Conservation (phyloP, 2,329 filamentous ascomycete genomes). For the Byssoonygena ceratinophila region DNA sequence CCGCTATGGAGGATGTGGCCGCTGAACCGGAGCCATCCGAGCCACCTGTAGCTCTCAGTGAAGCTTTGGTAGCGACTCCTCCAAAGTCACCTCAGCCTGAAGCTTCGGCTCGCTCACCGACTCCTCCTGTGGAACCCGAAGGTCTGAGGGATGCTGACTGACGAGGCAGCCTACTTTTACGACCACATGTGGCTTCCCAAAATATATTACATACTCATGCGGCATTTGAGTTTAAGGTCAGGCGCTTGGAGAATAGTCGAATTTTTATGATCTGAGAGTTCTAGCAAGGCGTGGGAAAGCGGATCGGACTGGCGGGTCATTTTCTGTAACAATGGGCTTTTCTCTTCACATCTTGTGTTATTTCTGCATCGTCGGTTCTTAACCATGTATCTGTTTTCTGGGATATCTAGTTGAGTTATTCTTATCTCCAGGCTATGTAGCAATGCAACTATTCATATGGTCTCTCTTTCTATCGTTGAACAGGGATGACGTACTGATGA, state of each 20-base stretch:
- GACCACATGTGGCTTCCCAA: background rate
- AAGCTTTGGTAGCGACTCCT: conserved; percentile 17
- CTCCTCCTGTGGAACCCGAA: conserved; percentile 1
- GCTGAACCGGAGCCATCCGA: conserved; percentile 13
- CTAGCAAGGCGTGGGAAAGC: conserved; percentile 12
- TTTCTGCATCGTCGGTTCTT: background rate
- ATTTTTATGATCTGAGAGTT: conserved; percentile 10
- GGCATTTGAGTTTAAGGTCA: background rate
- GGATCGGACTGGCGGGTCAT: conserved; percentile 1
- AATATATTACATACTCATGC: background rate
- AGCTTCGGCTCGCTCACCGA: conserved; percentile 3
- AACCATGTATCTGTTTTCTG: background rate
- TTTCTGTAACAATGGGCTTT: background rate
- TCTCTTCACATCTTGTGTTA: conserved; percentile 2
- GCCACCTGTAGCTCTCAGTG: conserved; percentile 19
- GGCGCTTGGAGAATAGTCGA: conserved; percentile 8
- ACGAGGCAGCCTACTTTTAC: background rate
- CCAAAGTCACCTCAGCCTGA: conserved; percentile 20
- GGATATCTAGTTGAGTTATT: background rate
- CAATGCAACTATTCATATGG: background rate
- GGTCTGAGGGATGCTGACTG: background rate
- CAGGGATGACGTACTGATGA: too few relatives aligned
- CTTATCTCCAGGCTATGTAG: background rate
- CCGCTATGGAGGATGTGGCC: conserved; percentile 32
- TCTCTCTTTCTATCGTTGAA: too few relatives aligned